Evolutionary conservation across 305 asterid genomes (phyloP).

Genomic region (Andrographis paniculata): DNA sequence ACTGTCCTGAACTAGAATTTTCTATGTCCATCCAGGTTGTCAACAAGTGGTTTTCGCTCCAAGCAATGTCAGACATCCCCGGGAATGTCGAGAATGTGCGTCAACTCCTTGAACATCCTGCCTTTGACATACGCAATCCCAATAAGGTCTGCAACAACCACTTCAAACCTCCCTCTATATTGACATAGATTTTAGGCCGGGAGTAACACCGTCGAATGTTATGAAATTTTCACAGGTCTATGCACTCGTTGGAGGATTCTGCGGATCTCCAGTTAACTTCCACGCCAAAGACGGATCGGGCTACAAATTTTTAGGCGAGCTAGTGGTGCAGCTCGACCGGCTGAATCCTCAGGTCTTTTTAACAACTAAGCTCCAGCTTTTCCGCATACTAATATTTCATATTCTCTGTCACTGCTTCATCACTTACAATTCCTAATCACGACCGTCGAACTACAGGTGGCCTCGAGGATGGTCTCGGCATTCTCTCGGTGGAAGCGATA

Average conservation of each 20-base stretch:
- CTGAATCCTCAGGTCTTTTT: constrained; percentile 63
- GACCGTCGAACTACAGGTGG: constrained; percentile 37
- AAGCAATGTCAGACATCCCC: constrained; percentile 71
- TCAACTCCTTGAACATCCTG: constrained; percentile 68
- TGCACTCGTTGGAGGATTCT: constrained; percentile 75
- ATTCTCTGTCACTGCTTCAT: not conserved
- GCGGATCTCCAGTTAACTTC: constrained; percentile 64
- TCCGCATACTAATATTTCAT: not conserved
- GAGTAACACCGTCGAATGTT: constrained; percentile 3
- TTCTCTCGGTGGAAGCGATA: constrained; percentile 79
- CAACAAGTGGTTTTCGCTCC: constrained; percentile 82
- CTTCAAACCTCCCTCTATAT: not conserved
- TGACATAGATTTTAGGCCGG: not conserved
- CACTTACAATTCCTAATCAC: not conserved
- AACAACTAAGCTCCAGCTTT: not conserved
- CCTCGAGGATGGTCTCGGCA: constrained; percentile 71
- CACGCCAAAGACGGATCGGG: constrained; percentile 75
- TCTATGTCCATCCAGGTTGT: constrained; percentile 51
- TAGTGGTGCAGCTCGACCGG: constrained; percentile 71
- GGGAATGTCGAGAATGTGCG: constrained; percentile 87
- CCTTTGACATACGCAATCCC: constrained; percentile 88
- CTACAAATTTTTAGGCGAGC: constrained; percentile 59
- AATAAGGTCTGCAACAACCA: constrained; percentile 52
- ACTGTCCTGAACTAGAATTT: constrained; percentile 9
- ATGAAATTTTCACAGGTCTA: constrained; percentile 45